Percentiles rank a stretch among this genome's conserved stretches.
Conservation (phyloP, 1,139 yeast species). For the Hemisphaericaspora xylofermentans region DNA sequence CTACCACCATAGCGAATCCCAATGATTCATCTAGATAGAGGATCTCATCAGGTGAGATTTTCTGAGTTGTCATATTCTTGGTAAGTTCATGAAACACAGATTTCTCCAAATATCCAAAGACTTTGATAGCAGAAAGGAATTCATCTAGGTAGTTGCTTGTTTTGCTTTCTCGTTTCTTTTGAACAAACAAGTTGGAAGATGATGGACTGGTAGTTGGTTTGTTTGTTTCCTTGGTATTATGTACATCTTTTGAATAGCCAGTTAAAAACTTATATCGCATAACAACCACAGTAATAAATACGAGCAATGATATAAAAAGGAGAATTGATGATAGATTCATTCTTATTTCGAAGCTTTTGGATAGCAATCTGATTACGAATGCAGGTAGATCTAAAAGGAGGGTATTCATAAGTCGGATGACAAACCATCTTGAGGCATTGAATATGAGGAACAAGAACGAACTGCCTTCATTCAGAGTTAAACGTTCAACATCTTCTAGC, state of each 20-base stretch:
- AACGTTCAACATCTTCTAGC: neutral
- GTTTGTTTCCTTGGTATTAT: constrained; percentile 12
- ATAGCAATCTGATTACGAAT: constrained; percentile 23
- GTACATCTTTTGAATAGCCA: constrained; percentile 30
- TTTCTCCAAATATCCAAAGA: constrained; percentile 88
- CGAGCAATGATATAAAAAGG: constrained; percentile 18
- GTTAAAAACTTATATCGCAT: constrained; percentile 42
- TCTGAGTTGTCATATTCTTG: constrained; percentile 87
- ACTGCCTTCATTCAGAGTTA: neutral
- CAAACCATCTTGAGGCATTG: constrained; percentile 20
- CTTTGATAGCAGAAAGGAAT: constrained; percentile 84
- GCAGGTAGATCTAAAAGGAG: constrained; percentile 23
- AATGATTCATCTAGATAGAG: constrained; percentile 68
- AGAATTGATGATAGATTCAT: constrained; percentile 37
- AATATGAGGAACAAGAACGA: constrained; percentile 10
- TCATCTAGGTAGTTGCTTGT: constrained; percentile 69
- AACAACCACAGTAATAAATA: constrained; percentile 27
- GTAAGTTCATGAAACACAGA: constrained; percentile 92
- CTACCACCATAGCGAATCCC: constrained; percentile 93
- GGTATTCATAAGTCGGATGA: constrained; percentile 20
- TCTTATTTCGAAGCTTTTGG: constrained; percentile 30
- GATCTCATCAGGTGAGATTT: constrained; percentile 73
- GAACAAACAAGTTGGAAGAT: constrained; percentile 19
- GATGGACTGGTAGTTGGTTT: constrained; percentile 1
- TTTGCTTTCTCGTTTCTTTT: constrained; percentile 22